Base-by-base conservation (phyloP, 768 basidiomycete species). In the Mycena vulgaris region DNA sequence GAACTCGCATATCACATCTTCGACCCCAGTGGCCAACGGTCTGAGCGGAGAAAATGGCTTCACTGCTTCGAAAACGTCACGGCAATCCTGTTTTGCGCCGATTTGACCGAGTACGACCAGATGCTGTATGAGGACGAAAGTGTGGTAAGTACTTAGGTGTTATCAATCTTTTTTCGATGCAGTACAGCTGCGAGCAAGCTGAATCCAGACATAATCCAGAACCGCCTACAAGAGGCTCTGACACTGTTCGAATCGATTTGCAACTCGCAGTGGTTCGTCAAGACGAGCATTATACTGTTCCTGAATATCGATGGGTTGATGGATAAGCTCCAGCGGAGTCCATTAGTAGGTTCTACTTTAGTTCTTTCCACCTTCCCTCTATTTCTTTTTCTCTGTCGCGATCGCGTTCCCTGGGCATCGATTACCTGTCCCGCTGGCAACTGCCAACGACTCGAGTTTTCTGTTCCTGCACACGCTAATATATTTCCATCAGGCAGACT, bases 241-340 rank as follows among this genome's bases (percentile, higher is more conserved):
- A 96, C 96, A 0, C 91, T 98, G 61, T 99, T 98, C 80, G 97
- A 98, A 80, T 97, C 96, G 63, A 97, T 98, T 85, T 97, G 96
- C 85, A 98, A 98, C 77, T 97, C 96, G 48, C 88, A 96, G 70
- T 98, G 95, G 95, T 97, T 97, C 79, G 93, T 95, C 77, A 95
- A 96, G 84, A 97, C 96, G 3, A 95, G 94, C 2, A 97, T 98
- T 78, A 97, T 98, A 76, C 86, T 97, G 42, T 97, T 98, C 90
- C 83, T 98, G 71, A 98, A 96, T 88, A 96, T 97, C 79, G 97
- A 99, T 82, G 84, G 97, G 53, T 98, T 99, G 81, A 92, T 94
- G 3, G 96, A 97, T 80, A 99, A 98, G 80, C 88, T 98, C 2
- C 94, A 93, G 0, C 84, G 89, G 37, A 59, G 28, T 59, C 66